Conservation (phyloP, 1,284 basidiomycete genomes). For the Tilletia caries region DNA sequence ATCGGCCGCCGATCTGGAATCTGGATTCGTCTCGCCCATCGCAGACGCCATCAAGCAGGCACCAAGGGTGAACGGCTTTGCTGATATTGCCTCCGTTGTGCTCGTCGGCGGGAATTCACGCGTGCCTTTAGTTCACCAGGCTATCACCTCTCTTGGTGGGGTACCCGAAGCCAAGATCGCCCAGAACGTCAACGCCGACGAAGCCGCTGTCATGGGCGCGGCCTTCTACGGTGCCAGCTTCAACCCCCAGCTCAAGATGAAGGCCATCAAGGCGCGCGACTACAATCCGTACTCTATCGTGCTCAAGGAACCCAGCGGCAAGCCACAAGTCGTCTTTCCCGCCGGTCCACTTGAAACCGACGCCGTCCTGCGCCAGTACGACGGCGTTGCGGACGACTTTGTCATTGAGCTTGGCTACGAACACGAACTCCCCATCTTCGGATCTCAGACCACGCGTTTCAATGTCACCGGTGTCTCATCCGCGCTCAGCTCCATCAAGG, state of each 20-base stretch:
- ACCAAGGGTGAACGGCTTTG: constrained; percentile 56
- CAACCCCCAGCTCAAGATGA: constrained; percentile 90
- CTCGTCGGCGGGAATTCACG: constrained; percentile 84
- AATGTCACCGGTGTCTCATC: constrained; percentile 39
- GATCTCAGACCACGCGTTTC: constrained; percentile 29
- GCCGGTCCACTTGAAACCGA: constrained; percentile 32
- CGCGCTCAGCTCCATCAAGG: constrained; percentile 36
- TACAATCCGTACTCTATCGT: constrained; percentile 35
- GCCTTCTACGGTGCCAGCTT: constrained; percentile 87
- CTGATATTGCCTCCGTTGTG: constrained; percentile 79
- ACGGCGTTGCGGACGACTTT: constrained; percentile 38
- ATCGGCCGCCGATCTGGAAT: constrained; percentile 24
- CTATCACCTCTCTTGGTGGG: constrained; percentile 39
- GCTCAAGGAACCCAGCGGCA: constrained; percentile 17
- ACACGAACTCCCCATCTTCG: constrained; percentile 17
- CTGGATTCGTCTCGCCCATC: constrained; percentile 57
- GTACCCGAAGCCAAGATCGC: constrained; percentile 48
- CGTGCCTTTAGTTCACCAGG: constrained; percentile 83
- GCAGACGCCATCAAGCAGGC: constrained; percentile 70
- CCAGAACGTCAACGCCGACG: constrained; percentile 93
- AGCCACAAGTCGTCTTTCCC: constrained; percentile 24
- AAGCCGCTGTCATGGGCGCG: constrained; percentile 86
- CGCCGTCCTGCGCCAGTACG: constrained; percentile 28
- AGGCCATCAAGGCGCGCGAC: constrained; percentile 81
- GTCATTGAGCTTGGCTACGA: constrained; percentile 40